Percentiles rank a stretch among this genome's conserved stretches.
These are phyloP conservation scores for Rubia tinctorum DNA, from an alignment of 305 asterid species.

Conservation along the genomic window DNA sequence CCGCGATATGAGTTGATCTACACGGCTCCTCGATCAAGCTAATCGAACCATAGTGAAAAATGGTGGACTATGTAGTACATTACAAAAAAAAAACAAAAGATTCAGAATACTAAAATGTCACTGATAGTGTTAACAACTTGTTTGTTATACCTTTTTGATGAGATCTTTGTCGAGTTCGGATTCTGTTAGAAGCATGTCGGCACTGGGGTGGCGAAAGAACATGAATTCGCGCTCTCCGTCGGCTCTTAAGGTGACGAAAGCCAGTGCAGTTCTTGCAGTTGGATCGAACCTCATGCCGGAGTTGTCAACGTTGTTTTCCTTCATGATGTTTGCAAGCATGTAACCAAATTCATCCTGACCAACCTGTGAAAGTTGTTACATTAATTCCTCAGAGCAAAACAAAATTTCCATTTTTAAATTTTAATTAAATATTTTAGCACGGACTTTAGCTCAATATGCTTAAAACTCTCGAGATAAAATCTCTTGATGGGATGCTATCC, in stretches of 20 bases:
- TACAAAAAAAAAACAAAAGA: background rate
- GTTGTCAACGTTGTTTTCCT: conserved; percentile 70
- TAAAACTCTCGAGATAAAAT: no score
- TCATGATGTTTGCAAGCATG: conserved; percentile 72
- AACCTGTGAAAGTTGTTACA: conserved; percentile 12
- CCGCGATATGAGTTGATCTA: conserved; percentile 46
- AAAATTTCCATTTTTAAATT: background rate
- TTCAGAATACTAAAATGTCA: background rate
- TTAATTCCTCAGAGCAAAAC: background rate
- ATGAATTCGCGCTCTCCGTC: conserved; percentile 96
- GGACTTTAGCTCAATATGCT: no score
- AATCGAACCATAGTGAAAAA: conserved; percentile 47
- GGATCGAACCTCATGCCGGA: conserved; percentile 80
- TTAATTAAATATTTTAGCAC: no score
- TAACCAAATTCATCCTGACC: conserved; percentile 73
- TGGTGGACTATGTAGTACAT: conserved; percentile 25
- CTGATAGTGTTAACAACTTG: background rate
- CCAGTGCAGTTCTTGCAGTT: conserved; percentile 80
- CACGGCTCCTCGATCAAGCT: conserved; percentile 45
- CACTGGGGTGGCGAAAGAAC: conserved; percentile 92
- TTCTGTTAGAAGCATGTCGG: conserved; percentile 81
- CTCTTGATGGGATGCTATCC: no score
- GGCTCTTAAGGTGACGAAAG: conserved; percentile 74
- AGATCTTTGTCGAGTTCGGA: conserved; percentile 63
- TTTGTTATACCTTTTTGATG: conserved; percentile 24